Base-by-base conservation (phyloP, 768 basidiomycete genomes). In the Rhodosporidiobolus odoratus region DNA sequence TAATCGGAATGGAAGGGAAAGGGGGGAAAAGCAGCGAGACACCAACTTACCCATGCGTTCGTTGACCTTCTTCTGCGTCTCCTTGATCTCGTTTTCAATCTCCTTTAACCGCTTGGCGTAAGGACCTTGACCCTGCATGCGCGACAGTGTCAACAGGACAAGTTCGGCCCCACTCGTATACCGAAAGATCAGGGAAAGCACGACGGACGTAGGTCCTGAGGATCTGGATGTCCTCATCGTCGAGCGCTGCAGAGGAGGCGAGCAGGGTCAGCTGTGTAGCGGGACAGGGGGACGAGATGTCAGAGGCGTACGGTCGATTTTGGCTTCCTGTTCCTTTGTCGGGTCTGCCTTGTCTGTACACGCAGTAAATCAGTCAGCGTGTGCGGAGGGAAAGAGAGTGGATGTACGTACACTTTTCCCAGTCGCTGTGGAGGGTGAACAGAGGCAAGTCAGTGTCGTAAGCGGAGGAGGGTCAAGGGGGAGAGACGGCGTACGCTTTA, bases 151-250 rank as follows among this genome's bases (percentile, higher is more conserved):
- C 48, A 9, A 23, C 48, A 25, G 8, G 15, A 50, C 21, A 12
- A 25, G 6, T 2, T 50, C 48, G 48, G 12, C 25, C 48, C 9
- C 12, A 9, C 48, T 50, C 48, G 48, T 45, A 12, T 45, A 45
- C 43, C 43, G 15, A 34, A 25, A 17, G 37, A 27, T 48, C 4
- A 6, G 59, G 3, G 8, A 41, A 37, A 19, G 37, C 13, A 25
- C 1, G 45, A 73, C 80, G 65, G 80, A 92, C 95, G 80, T 98
- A 98, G 69, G 95, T 99, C 83, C 97, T 96, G 73, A 99, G 86
- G 75, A 99, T 96, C 80, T 98, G 95, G 60, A 99, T 99, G 79
- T 98, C 96, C 75, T 91, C 92, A 77, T 97, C 95, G 78, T 98
- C 96, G 71, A 99, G 87, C 60, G 89, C 95, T 96, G 69, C 5